Evolutionary conservation across 805 yeast genomes (phyloP).

Genomic region (Brettanomyces naardenensis): DNA sequence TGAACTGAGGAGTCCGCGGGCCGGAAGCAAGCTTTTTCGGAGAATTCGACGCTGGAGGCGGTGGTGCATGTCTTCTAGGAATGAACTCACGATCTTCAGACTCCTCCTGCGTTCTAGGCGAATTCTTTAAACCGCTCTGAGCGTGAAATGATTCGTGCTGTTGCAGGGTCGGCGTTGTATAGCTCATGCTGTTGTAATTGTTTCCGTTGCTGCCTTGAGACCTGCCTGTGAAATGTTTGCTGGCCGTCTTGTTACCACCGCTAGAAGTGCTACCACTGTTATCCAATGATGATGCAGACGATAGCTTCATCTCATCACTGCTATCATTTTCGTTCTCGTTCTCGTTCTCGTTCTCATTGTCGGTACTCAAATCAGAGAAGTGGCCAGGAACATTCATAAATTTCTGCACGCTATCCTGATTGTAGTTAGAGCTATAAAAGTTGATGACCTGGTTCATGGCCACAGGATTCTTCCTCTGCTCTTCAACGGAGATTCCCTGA

Average conservation of each 20-base stretch:
- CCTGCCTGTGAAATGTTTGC: background rate
- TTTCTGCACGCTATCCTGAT: conserved; percentile 17
- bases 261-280: background rate
- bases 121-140: background rate
- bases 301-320: background rate
- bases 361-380: conserved; percentile 14
- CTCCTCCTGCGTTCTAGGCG: background rate
- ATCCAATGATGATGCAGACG: background rate
- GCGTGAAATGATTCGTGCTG: background rate
- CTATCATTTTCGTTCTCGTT: conserved; percentile 9
- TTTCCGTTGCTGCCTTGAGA: background rate
- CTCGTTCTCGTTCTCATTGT: conserved; percentile 9
- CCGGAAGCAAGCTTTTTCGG: background rate
- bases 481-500: conserved; percentile 81
- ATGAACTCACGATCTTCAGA: conserved; percentile 20
- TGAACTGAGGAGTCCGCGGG: background rate
- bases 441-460: conserved; percentile 48
- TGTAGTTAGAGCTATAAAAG: conserved; percentile 20
- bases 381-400: conserved; percentile 22
- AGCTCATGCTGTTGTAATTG: background rate
- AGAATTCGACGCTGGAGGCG: conserved; percentile 19
- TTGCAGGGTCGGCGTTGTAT: background rate
- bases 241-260: background rate
- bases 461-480: conserved; percentile 86
- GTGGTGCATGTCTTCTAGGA: conserved; percentile 30